Evolutionary conservation across 2,329 filamentous ascomycete genomes (phyloP), one percentile per base, ranked within the genome.

Genomic region (Saccharata proteae): DNA sequence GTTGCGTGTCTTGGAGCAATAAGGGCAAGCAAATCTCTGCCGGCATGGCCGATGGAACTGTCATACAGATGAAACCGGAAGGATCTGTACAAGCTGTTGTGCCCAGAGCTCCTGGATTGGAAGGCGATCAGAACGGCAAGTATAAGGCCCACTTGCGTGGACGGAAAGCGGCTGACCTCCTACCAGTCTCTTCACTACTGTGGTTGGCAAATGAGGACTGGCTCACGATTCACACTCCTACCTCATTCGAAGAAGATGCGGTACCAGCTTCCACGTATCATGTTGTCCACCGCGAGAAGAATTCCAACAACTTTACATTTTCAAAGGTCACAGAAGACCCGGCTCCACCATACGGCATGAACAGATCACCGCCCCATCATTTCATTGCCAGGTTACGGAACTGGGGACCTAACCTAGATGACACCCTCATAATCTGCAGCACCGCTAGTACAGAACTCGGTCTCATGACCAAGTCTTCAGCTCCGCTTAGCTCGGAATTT

Each of bases 201-300:
- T 98, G 92, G 90, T 67, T 96, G 13, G 81, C 90, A 47, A 93
- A 90, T 43, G 62, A 92, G 44, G 61, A 88, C 2, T 92, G 94
- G 50, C 65, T 96, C 26, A 67, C 78, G 34, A 71, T 90, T 14
- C 79, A 94, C 54, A 83, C 80, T 1, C 68, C 72, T n/a, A 61
- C 68, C 17, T 65, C 18, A 16, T 18, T 67, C 34, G 68, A 70
- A 22, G 63, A 66, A 32, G 58, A 59, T 15, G 46, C 46, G 16
- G 62, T 65, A 6, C 71, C 75, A 5, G 57, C 70, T 16, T 84
- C 81, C 1, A 65, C 69, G n/a, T 93, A 85, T 47, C 78, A 92
- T 50, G 64, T 93, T 32, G 75, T 93, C 35, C 79, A 74, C 5
- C 73, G 83, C 38, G 66, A 79, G 41, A 67, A 67, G 37, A 57